Evolutionary conservation across 106 monocot species (phyloP).

Genomic region (Hemerocallis citrina): DNA sequence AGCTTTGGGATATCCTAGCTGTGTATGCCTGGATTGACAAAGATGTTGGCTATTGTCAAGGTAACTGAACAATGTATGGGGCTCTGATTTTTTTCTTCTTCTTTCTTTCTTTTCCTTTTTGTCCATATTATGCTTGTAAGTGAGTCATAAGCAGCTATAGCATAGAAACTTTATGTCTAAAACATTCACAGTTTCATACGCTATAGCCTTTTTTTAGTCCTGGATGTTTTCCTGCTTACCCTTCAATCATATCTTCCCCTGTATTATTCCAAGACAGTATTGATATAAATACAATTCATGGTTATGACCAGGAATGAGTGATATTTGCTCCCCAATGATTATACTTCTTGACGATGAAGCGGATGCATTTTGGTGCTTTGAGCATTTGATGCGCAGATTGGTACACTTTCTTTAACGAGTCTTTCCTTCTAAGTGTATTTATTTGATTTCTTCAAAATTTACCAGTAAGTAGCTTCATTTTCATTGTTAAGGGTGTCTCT

Average conservation of each 20-base stretch:
- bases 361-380: constrained; percentile 96
- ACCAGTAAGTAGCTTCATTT: background rate
- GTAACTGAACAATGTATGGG: constrained; percentile 1
- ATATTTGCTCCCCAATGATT: constrained; percentile 96
- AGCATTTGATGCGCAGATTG: constrained; percentile 90
- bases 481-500: no score
- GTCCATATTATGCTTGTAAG: background rate
- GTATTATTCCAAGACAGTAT: background rate
- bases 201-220: background rate
- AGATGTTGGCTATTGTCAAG: constrained; percentile 82
- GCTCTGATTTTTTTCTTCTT: background rate
- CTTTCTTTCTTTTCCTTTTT: background rate
- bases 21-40: constrained; percentile 73
- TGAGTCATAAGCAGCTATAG: background rate
- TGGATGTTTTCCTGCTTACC: background rate
- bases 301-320: constrained; percentile 77
- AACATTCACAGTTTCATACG: background rate
- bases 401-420: constrained; percentile 22
- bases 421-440: background rate
- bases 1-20: constrained; percentile 75
- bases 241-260: background rate
- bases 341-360: constrained; percentile 94
- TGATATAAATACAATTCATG: background rate
- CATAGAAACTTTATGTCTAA: background rate
- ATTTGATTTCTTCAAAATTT: background rate